Evolutionary conservation across 768 basidiomycete species (phyloP), one percentile per base, ranked within the genome.

Genomic region (Tephrocybe sp.): DNA sequence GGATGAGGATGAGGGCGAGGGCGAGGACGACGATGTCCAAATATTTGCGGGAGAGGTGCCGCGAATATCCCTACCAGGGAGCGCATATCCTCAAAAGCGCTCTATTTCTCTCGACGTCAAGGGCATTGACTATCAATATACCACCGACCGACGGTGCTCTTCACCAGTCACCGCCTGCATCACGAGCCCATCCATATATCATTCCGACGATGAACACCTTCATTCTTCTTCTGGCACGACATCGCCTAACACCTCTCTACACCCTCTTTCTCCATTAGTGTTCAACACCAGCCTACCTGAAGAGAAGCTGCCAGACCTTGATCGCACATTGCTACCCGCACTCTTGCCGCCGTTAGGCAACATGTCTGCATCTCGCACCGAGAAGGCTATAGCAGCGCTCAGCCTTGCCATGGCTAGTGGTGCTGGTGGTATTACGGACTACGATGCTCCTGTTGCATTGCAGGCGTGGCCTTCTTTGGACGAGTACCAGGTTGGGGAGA

Each of bases 341-440:
- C 60, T 39, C n/a, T 39, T 60, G 21, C 38, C 33, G 15, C 34
- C 48, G 21, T 10, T 25, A 47, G 49, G 45, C 15, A 36, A 36
- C 36, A 42, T 47, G 60, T 55, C 70, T 17, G 65, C 80, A 10
- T 75, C 80, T 38, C 73, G 71, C 30, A 69, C 80, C 17, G 83
- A 85, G 57, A 84, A 82, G 59, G 80, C 79, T 14, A 72, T 85
- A 44, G 82, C 82, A 15, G 81, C 80, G 15, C 72, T 85, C 25
- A 73, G 71, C 26, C 65, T 86, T 2, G 83, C 81, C 15, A 74
- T 86, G 68, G 84, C 84, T 11, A 85, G 78, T 53, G 85, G 84
- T 36, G 83, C 83, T 9, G 83, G 79, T 4, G 75, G 81, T 23
- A 62, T 86, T 33, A 74, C 73, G 46, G 84, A 86, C 59, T 85